Evolutionary conservation across 2,329 filamentous ascomycete species (phyloP).

Genomic region (Pseudogymnoascus sp.): DNA sequence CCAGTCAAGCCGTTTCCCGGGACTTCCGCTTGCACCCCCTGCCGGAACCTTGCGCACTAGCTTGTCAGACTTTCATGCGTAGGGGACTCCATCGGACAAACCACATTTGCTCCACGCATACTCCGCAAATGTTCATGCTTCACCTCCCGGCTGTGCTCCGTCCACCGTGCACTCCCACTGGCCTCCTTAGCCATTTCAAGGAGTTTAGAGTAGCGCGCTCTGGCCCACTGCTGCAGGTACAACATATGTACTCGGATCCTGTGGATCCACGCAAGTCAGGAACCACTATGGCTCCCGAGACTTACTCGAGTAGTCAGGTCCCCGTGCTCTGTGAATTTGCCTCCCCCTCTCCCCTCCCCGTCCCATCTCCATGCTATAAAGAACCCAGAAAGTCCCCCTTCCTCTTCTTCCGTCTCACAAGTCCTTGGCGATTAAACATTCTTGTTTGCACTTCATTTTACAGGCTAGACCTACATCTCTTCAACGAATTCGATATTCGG

Average conservation of each 20-base stretch:
- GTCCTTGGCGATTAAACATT: slow-evolving; percentile 10
- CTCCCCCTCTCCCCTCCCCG: not conserved
- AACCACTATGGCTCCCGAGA: slow-evolving; percentile 9
- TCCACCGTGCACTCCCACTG: not conserved
- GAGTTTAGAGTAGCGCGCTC: not conserved
- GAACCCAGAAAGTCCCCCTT: slow-evolving; percentile 3
- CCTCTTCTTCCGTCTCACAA: slow-evolving; percentile 4
- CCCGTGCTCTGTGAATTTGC: not conserved
- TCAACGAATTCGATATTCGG: slow-evolving; percentile 9
- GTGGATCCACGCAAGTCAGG: slow-evolving; percentile 5
- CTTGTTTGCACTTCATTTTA: slow-evolving; percentile 9
- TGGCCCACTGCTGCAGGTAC: not conserved
- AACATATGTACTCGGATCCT: slow-evolving; percentile 5
- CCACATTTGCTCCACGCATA: slow-evolving; percentile 8
- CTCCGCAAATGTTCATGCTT: slow-evolving; percentile 8
- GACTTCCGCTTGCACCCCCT: slow-evolving; percentile 5
- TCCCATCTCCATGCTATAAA: slow-evolving; percentile 9
- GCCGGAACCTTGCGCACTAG: slow-evolving; percentile 2
- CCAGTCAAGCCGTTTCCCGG: slow-evolving; percentile 2
- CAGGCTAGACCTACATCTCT: slow-evolving; percentile 9
- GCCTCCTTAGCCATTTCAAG: not conserved
- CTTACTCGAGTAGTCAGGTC: slow-evolving; percentile 9
- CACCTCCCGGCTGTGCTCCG: not conserved
- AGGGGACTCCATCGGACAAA: slow-evolving; percentile 9
- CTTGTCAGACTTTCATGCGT: slow-evolving; percentile 6